Evolutionary conservation across 225 moss, liverwort and hornwort genomes (phyloP).

Genomic region (Pseudoscleropodium purum): DNA sequence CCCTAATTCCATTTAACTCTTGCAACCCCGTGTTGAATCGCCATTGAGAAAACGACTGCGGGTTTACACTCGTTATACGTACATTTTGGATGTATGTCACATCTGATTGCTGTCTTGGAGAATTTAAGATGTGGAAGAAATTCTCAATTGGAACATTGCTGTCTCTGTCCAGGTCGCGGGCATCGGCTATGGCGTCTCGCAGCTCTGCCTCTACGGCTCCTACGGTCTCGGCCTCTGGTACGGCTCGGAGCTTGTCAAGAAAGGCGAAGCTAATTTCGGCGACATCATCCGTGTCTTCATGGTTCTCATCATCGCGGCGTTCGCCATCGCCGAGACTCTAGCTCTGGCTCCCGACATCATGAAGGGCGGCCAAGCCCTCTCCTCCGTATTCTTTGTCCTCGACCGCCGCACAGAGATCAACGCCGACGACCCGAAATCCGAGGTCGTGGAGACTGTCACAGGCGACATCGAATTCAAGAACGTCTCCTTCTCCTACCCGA

Average conservation of each 20-base stretch:
- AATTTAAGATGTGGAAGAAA: background rate
- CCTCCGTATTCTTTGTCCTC: constrained; percentile 34
- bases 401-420: constrained; percentile 44
- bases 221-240: constrained; percentile 51
- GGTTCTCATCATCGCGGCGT: constrained; percentile 49
- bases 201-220: constrained; percentile 29
- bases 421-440: constrained; percentile 14
- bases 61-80: too few relatives aligned
- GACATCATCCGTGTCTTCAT: constrained; percentile 33
- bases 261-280: constrained; percentile 11
- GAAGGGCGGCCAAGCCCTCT: constrained; percentile 37
- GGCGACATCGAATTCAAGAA: constrained; percentile 42
- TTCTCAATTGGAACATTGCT: background rate
- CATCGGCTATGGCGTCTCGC: constrained; percentile 42
- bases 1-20: background rate
- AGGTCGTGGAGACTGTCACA: constrained; percentile 1
- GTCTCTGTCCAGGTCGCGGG: constrained; percentile 21
- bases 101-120: background rate
- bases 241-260: constrained; percentile 21
- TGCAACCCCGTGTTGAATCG: background rate
- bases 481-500: constrained; percentile 30
- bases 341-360: constrained; percentile 36
- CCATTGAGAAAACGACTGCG: background rate
- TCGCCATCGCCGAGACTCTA: constrained; percentile 45
- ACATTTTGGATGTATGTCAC: background rate